phyloP scores from a whole-genome alignment of 768 basidiomycete genomes.

The Serendipita sp. region DNA sequence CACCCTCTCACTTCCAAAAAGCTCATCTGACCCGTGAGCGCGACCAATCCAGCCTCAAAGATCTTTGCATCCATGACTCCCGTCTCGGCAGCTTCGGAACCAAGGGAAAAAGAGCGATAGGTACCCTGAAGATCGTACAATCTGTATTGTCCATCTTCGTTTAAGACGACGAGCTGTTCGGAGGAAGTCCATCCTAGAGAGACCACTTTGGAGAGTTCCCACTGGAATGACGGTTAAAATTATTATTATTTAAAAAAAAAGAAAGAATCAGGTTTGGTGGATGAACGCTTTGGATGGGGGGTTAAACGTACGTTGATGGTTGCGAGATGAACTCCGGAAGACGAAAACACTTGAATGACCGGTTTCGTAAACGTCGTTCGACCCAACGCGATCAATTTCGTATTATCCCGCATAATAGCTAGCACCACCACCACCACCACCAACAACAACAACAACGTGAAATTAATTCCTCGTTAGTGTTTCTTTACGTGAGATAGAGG shows the following conservation, averaged over 20 bases:
- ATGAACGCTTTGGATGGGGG: background rate
- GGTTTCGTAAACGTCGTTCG: slow-evolving; percentile 47
- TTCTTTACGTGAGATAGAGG: background rate
- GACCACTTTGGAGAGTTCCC: slow-evolving; percentile 76
- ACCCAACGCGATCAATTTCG: slow-evolving; percentile 60
- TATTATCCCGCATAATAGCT: slow-evolving; percentile 80
- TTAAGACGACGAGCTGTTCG: slow-evolving; percentile 67
- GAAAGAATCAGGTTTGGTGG: background rate
- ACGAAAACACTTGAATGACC: slow-evolving; percentile 77
- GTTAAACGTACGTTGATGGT: slow-evolving; percentile 45
- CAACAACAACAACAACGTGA: background rate
- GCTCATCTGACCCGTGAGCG: slow-evolving; percentile 55
- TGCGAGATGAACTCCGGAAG: slow-evolving; percentile 59
- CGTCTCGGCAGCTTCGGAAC: slow-evolving; percentile 61
- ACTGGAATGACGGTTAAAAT: slow-evolving; percentile 37
- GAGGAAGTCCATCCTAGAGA: slow-evolving; percentile 74
- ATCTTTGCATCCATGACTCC: slow-evolving; percentile 77
- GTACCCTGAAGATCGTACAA: slow-evolving; percentile 77
- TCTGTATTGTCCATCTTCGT: slow-evolving; percentile 85
- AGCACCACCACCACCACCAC: slow-evolving; percentile 24
- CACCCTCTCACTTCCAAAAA: slow-evolving; percentile 81
- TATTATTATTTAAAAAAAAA: too few relatives aligned
- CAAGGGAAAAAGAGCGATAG: slow-evolving; percentile 73
- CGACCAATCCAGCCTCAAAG: slow-evolving; percentile 76
- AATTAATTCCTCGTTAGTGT: background rate